A percentile compares a stretch with the other conserved stretches of the same genome.
These are phyloP conservation scores for Poa pratensis DNA, from an alignment of 176 grass and related monocot species.

Conservation along the genomic window DNA sequence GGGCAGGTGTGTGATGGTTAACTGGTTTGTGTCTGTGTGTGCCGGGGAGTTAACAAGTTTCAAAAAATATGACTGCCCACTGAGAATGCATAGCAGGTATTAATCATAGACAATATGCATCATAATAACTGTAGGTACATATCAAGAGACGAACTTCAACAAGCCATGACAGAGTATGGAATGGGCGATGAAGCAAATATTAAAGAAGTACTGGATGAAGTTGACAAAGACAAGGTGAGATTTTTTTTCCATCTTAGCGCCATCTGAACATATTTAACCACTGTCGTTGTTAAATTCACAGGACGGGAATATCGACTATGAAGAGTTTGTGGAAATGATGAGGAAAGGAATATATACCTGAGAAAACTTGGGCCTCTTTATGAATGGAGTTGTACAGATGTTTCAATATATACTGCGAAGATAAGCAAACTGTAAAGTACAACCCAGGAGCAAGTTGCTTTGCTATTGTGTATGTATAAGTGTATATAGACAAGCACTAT, in stretches of 20 bases:
- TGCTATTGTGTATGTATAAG: not conserved
- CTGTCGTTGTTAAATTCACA: slow-evolving; percentile 35
- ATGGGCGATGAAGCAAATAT: slow-evolving; percentile 77
- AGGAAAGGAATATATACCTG: slow-evolving; percentile 61
- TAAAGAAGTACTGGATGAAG: slow-evolving; percentile 76
- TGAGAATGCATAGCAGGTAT: not conserved
- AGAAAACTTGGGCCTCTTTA: slow-evolving; percentile 34
- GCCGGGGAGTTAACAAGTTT: not conserved
- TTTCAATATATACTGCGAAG: slow-evolving; percentile 30
- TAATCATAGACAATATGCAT: slow-evolving; percentile 30
- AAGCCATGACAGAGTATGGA: slow-evolving; percentile 77
- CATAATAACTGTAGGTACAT: slow-evolving; percentile 69
- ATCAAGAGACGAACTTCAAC: slow-evolving; percentile 87
- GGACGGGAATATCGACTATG: slow-evolving; percentile 81
- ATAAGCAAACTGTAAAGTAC: slow-evolving; percentile 17
- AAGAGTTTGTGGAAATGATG: slow-evolving; percentile 88
- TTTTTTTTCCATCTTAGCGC: slow-evolving; percentile 20
- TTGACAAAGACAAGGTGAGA: slow-evolving; percentile 74
- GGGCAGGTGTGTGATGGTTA: not conserved
- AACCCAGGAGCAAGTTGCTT: slow-evolving; percentile 36
- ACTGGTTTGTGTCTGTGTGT: not conserved
- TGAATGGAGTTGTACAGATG: slow-evolving; percentile 34
- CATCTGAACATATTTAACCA: slow-evolving; percentile 17
- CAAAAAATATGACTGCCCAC: not conserved
- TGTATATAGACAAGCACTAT: slow-evolving; percentile 3